phyloP scores from a whole-genome alignment of 1,284 basidiomycete species.

The Neolentinus lepideus region DNA sequence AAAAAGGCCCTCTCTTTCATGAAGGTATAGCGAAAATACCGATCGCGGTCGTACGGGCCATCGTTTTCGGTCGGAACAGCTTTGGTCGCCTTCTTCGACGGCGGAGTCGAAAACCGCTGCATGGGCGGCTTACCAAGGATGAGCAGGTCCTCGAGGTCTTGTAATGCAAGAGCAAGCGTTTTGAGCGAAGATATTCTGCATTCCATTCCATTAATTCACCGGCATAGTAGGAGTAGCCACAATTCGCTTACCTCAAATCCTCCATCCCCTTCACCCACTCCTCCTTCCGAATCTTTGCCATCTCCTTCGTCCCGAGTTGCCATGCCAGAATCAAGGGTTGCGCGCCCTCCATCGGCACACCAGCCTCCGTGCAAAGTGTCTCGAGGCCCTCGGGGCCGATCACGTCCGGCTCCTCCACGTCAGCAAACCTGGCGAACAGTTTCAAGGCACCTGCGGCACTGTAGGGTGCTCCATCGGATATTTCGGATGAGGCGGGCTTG shows the following conservation, averaged over 20 bases:
- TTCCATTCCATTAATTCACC: background rate
- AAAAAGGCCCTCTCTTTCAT: slow-evolving; percentile 47
- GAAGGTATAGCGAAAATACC: slow-evolving; percentile 41
- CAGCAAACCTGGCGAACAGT: slow-evolving; percentile 60
- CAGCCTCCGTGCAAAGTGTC: slow-evolving; percentile 53
- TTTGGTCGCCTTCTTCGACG: slow-evolving; percentile 28
- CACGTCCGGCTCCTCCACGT: slow-evolving; percentile 44
- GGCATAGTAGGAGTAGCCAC: background rate
- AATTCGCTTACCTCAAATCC: slow-evolving; percentile 43
- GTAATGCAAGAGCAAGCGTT: slow-evolving; percentile 39
- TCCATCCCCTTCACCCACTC: slow-evolving; percentile 63
- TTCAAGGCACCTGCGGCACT: slow-evolving; percentile 36
- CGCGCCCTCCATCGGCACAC: slow-evolving; percentile 62
- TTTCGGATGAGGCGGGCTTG: too few species aligned
- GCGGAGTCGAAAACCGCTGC: slow-evolving; percentile 13
- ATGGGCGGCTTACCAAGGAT: slow-evolving; percentile 38
- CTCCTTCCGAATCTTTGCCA: slow-evolving; percentile 57
- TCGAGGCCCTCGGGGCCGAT: slow-evolving; percentile 68
- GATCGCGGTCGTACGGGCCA: slow-evolving; percentile 44
- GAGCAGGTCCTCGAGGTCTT: slow-evolving; percentile 57
- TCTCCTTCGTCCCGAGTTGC: slow-evolving; percentile 60
- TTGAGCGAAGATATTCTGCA: slow-evolving; percentile 51
- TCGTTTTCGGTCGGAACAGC: slow-evolving; percentile 16
- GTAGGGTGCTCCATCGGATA: too few species aligned
- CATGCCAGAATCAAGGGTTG: slow-evolving; percentile 66